Percentiles rank a stretch among this genome's conserved stretches.
phyloP scores from a whole-genome alignment of 306 rosid species.

The Myrica gale region DNA sequence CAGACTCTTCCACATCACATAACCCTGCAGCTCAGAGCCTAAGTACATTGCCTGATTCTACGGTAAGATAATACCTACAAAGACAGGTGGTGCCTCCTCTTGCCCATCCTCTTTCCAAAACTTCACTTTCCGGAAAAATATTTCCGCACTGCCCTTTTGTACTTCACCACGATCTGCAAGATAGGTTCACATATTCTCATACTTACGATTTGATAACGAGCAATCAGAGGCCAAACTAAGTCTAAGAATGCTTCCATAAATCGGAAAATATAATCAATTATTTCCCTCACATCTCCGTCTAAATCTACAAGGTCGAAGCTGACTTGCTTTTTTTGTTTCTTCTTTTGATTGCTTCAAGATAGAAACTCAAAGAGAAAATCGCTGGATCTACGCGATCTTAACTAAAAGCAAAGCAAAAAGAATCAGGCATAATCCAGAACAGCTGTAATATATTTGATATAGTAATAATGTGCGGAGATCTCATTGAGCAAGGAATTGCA shows the following conservation, averaged over 20 bases:
- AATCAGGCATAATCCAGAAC: not conserved
- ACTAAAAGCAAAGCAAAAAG: not conserved
- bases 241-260: not conserved
- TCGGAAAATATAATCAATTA: not conserved
- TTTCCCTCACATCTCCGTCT: not conserved
- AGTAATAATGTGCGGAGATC: not conserved
- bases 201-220: not conserved
- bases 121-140: slow-evolving; percentile 81
- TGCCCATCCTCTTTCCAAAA: slow-evolving; percentile 83
- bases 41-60: slow-evolving; percentile 39
- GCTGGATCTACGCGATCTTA: slow-evolving; percentile 15
- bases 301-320: not conserved
- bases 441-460: not conserved
- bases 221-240: not conserved
- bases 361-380: not conserved
- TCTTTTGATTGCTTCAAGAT: not conserved
- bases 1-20: not conserved
- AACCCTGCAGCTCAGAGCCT: slow-evolving; percentile 17
- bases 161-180: slow-evolving; percentile 76
- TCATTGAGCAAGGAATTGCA: not conserved
- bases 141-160: slow-evolving; percentile 68
- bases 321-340: not conserved
- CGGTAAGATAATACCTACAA: slow-evolving; percentile 87
- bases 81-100: slow-evolving; percentile 94
- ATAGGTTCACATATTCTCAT: not conserved